A percentile compares a stretch with the other conserved stretches of the same genome.
Conservation (phyloP, 805 yeast genomes). For the Metschnikowia henanensis region DNA sequence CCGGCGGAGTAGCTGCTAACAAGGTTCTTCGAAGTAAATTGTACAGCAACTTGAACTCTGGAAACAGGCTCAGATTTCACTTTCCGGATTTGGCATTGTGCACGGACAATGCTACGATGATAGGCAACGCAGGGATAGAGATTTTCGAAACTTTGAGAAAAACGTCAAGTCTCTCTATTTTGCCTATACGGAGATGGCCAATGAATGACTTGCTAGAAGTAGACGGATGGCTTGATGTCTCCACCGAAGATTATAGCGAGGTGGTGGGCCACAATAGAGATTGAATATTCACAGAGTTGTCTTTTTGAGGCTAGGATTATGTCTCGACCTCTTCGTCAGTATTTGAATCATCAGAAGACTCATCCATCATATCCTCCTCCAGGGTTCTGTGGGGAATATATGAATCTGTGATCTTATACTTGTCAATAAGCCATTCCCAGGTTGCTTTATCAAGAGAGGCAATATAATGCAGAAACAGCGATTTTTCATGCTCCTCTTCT, state of each 20-base stretch:
- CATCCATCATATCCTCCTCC: conserved; percentile 13
- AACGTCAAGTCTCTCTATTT: conserved; percentile 51
- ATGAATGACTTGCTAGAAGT: conserved; percentile 48
- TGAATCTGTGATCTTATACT: conserved; percentile 54
- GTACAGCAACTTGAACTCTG: conserved; percentile 30
- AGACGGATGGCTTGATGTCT: conserved; percentile 49
- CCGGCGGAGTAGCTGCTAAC: conserved; percentile 96
- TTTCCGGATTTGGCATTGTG: conserved; percentile 76
- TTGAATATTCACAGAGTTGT: too few species aligned
- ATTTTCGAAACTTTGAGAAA: conserved; percentile 55
- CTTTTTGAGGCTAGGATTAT: neutral
- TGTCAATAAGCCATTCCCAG: conserved; percentile 59
- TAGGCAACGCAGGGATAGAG: conserved; percentile 97
- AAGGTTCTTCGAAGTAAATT: conserved; percentile 50
- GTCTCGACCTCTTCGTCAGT: neutral
- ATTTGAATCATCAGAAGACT: neutral
- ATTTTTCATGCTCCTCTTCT: conserved; percentile 18
- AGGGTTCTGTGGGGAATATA: conserved; percentile 46
- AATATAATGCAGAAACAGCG: conserved; percentile 53
- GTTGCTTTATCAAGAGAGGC: conserved; percentile 67
- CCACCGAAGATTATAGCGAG: conserved; percentile 9
- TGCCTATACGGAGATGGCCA: conserved; percentile 87
- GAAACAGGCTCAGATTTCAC: conserved; percentile 37
- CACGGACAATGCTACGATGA: conserved; percentile 96
- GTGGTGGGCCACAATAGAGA: conserved; percentile 12